A percentile compares a stretch with the other conserved stretches of the same genome.
These are phyloP conservation scores for Inga oerstediana DNA, from an alignment of 306 rosid species.

Conservation along the genomic window DNA sequence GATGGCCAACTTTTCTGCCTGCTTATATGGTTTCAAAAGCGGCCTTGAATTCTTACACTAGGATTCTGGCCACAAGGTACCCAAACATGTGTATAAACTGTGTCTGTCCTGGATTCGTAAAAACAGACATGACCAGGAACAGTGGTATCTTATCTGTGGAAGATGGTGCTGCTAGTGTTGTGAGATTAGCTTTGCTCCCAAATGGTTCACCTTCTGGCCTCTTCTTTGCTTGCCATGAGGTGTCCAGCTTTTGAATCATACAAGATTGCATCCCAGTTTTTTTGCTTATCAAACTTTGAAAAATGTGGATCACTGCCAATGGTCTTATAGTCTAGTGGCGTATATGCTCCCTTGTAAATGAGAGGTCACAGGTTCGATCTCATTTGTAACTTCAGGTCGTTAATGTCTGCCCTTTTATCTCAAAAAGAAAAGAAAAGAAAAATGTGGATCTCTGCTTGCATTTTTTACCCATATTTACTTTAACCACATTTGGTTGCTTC, in stretches of 20 bases:
- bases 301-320: neutral
- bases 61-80: slow-evolving; percentile 40
- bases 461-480: neutral
- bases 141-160: slow-evolving; percentile 42
- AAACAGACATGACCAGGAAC: slow-evolving; percentile 43
- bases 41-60: slow-evolving; percentile 51
- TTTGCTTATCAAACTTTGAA: neutral
- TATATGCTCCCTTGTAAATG: too few species aligned
- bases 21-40: slow-evolving; percentile 49
- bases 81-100: slow-evolving; percentile 38
- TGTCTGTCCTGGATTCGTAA: slow-evolving; percentile 52
- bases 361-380: too few species aligned
- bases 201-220: slow-evolving; percentile 36
- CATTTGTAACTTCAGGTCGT: too few species aligned
- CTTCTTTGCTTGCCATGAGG: slow-evolving; percentile 37
- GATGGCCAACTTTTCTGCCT: slow-evolving; percentile 40
- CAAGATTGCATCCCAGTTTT: neutral
- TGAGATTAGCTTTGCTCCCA: slow-evolving; percentile 41
- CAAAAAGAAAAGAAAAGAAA: too few species aligned
- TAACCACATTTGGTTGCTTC: neutral
- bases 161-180: slow-evolving; percentile 43
- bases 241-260: slow-evolving; percentile 34
- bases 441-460: neutral
- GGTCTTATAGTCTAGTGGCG: too few species aligned
- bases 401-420: too few species aligned